Evolutionary conservation across 345 rosid species (phyloP).

Genomic region (Noccaea caerulescens): DNA sequence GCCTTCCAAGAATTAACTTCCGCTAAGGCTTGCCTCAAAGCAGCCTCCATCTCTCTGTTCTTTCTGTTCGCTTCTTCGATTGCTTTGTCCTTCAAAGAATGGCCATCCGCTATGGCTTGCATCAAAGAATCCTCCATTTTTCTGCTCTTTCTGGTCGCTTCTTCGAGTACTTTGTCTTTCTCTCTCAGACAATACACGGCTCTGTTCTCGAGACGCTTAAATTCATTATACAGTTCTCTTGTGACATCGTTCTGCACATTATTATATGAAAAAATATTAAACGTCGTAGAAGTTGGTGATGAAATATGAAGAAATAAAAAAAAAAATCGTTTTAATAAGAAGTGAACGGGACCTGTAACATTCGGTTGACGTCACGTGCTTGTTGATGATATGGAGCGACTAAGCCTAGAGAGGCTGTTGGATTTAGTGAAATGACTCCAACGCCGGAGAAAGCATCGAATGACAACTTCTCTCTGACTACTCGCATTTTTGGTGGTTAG

Average conservation of each 20-base stretch:
- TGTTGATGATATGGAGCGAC: conserved; percentile 9
- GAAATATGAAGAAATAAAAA: too few species aligned
- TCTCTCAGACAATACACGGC: background rate
- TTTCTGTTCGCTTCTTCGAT: conserved; percentile 13
- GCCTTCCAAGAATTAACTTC: conserved; percentile 8
- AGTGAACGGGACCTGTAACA: conserved; percentile 5
- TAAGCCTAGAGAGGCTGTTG: background rate
- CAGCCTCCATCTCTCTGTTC: background rate
- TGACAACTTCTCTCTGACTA: background rate
- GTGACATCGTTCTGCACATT: conserved; percentile 8
- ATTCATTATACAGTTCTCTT: background rate
- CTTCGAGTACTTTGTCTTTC: conserved; percentile 5
- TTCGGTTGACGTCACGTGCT: background rate
- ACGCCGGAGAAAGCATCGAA: background rate
- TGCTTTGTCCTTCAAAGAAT: background rate
- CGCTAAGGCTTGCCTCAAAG: background rate
- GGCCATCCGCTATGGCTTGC: background rate
- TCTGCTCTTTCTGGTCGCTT: background rate
- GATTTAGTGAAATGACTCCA: background rate
- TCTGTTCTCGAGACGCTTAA: background rate
- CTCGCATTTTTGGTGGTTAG: background rate
- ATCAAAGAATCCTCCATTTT: background rate
- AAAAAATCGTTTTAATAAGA: background rate
- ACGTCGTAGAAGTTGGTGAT: too few species aligned
- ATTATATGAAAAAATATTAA: too few species aligned